Evolutionary conservation across 1,284 basidiomycete species (phyloP), one percentile per base, ranked within the genome.

Genomic region (Mrakiaceae sp.): DNA sequence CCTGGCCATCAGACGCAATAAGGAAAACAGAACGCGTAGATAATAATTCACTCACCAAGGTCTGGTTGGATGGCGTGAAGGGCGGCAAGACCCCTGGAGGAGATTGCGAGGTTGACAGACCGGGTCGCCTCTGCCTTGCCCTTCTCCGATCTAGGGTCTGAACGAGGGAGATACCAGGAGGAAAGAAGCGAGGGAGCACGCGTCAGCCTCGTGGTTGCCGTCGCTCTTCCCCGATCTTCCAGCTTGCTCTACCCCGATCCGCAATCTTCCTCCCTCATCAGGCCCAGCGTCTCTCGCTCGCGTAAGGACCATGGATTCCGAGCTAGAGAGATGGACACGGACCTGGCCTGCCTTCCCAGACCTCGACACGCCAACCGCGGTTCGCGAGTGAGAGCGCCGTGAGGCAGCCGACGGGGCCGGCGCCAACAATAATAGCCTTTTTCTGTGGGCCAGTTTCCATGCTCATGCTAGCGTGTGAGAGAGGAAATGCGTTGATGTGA

Each of bases 61-160:
- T 81, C 82, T 42, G 87, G 81, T 76, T 91, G 86, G 70, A 98
- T 84, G 60, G 85, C 83, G 70, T 86, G 81, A 54, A 98, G 80
- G 47, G 94, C 94, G 69, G 87, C 83, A 64, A 98, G 86, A 67
- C 94, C 95, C 63, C 95, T 85, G 66, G 91, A 84, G 16, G 93
- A 97, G 69, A 98, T 91, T 48, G 94, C 94, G 61, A 98, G 82
- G 79, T 98, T 98, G 79, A 98, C 97, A 64, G 90, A 95, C 66
- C 95, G 84, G 70, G 57, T 59, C 2, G 46, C 16, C 40, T 62
- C 62, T 43, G 55, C 58, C 49, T 63, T 47, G 6, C 40, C 62
- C 16, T 59, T 44, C 46, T 54, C 27, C 5, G 65, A 63, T 39
- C 51, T 59, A n/a, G 53, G 53, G 51, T 61, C 49, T 57, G 39